Evolutionary conservation across 345 rosid species (phyloP), one percentile per base, ranked within the genome.

Genomic region (Chamaenerion angustifolium): DNA sequence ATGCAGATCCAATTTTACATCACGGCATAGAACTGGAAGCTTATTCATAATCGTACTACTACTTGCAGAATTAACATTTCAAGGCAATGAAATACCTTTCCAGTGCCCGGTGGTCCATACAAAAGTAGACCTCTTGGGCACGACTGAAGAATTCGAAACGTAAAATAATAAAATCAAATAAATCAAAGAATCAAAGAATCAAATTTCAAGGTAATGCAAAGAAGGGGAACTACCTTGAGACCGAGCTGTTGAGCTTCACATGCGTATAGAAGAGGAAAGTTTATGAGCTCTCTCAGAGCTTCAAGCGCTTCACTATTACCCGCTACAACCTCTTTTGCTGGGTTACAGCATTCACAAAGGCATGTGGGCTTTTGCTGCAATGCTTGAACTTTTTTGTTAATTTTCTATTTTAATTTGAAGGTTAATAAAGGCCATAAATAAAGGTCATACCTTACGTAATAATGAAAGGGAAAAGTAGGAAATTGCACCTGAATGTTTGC

Each of bases 61-160:
- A 31, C 37, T 31, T 8, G 37, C 19, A 45, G 10, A 12, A 13
- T 1, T 13, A 42, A 21, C 9, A 42, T 14, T 43, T 43, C 48
- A 54, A 1, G 23, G 27, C 15, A 37, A 44, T 35, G 16, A 18
- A 14, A 16, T 68, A 90, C 98, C 95, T 92, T 92, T 37, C 98
- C 98, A 11, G 93, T 83, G 49, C 95, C 96, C 2, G 96, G 96
- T 13, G 94, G 95, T 35, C 98, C 95, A 27, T 83, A 87, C 7
- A 90, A 61, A 48, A 90, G 92, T 71, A 86, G 69, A 54, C 96
- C 94, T 61, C 75, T 72, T 53, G 87, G 86, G 93, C 93, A 86
- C 94, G 89, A 86, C 92, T 83, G 75, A 66, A 58, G 54, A 13
- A 49, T 60, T 47, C 10, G 18, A 45, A 40, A 45, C 13, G 59